Evolutionary conservation across 352 stramenopile genomes (phyloP).

Genomic region (Thraustochytrium aureum): DNA sequence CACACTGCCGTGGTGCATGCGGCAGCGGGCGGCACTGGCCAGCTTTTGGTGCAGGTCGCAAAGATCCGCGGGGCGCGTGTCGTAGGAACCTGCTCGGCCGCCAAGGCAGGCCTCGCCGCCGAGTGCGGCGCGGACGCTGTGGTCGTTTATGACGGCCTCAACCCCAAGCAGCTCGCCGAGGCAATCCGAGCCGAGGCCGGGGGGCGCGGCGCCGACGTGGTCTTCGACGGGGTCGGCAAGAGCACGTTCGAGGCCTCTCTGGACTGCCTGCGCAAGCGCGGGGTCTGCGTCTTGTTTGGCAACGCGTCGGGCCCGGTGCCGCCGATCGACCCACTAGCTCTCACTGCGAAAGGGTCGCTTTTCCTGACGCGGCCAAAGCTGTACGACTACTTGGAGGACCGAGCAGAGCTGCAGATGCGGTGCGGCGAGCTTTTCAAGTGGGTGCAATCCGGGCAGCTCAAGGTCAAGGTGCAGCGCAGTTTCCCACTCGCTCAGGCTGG

Average conservation of each 20-base stretch:
- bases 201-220: slow-evolving; percentile 63
- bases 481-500: slow-evolving; percentile 66
- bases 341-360: slow-evolving; percentile 65
- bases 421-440: slow-evolving; percentile 66
- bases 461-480: slow-evolving; percentile 64
- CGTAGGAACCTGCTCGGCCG: slow-evolving; percentile 63
- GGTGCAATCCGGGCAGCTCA: slow-evolving; percentile 66
- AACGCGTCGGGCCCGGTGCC: slow-evolving; percentile 69
- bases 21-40: slow-evolving; percentile 69
- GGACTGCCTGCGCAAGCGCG: slow-evolving; percentile 63
- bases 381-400: slow-evolving; percentile 64
- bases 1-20: slow-evolving; percentile 70
- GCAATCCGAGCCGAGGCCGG: slow-evolving; percentile 65
- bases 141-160: slow-evolving; percentile 68
- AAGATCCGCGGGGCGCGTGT: slow-evolving; percentile 67
- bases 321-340: slow-evolving; percentile 66
- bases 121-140: slow-evolving; percentile 62
- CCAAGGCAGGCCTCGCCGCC: slow-evolving; percentile 62
- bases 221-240: slow-evolving; percentile 71
- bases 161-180: slow-evolving; percentile 63
- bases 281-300: slow-evolving; percentile 70
- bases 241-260: slow-evolving; percentile 66
- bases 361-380: slow-evolving; percentile 71
- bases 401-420: slow-evolving; percentile 64
- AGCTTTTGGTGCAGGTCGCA: slow-evolving; percentile 69